Base-by-base conservation (phyloP, 202 grass and related monocot species). In the Carex sylvatica region DNA sequence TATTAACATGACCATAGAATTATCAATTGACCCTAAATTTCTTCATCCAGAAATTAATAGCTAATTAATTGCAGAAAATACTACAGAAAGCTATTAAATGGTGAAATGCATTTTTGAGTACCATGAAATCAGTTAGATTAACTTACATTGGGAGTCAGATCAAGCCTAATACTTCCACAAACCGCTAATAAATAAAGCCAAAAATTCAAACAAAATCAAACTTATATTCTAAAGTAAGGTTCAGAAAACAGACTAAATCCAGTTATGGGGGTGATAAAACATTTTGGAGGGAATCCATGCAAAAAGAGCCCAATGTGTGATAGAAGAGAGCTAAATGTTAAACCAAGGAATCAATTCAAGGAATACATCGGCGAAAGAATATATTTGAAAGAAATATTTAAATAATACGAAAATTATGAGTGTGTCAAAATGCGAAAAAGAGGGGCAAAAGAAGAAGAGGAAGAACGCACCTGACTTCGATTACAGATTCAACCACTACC, bases 381-480 rank as follows among this genome's bases (percentile, higher is more conserved):
- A 82, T 56, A 47, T 65, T 80, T 19, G 14, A 68, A 70, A 53
- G 63, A 12, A 35, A 69, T n/a, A 33, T 6, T 8, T 35, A 82
- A 53, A 55, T 11, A 82, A 82, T 26, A 2, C 10, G 68, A 44
- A 16, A 24, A 46, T 81, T 66, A n/a, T 24, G 60, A 66, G 42
- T 53, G 63, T 56, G 18, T 53, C 16, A 81, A 66, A 82, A 82
- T 81, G 79, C 15, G 38, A 81, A 63, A 52, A 64, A 81, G 38
- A 35, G 26, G 24, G 31, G 9, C 10, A 53, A 76, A 16, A 31
- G 23, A 52, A 30, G 70, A 77, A 58, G 63, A 56, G 51, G 22
- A 67, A 80, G 40, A 9, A 70, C 20, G 8, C 51, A 75, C 49
- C 72, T 56, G 3, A 13, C 24, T 66, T 69, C 8, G 54, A 64